phyloP scores from a whole-genome alignment of 768 basidiomycete species.

The Pisolithus microcarpus region DNA sequence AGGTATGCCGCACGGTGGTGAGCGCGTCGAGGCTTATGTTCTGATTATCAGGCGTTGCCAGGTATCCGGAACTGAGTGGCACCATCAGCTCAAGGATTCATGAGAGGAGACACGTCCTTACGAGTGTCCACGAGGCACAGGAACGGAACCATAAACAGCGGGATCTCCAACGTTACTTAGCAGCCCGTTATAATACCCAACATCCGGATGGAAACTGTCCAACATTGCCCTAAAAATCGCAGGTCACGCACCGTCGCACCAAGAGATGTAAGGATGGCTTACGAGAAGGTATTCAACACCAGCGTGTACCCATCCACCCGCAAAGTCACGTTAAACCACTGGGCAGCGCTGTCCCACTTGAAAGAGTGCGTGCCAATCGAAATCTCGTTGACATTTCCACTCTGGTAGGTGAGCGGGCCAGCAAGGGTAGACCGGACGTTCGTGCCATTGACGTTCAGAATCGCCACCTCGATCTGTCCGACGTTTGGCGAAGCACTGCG shows the following conservation, averaged over 20 bases:
- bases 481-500: neutral
- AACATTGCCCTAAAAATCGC: conserved; percentile 1
- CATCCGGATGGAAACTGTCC: conserved; percentile 10
- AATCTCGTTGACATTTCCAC: conserved; percentile 5
- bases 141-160: conserved; percentile 9
- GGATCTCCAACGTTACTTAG: conserved; percentile 3
- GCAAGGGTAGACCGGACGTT: neutral
- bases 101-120: neutral
- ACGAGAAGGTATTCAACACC: conserved; percentile 8
- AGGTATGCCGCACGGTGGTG: conserved; percentile 7
- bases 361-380: conserved; percentile 5
- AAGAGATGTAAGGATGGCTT: neutral
- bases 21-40: conserved; percentile 5
- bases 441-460: conserved; percentile 4
- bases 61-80: conserved; percentile 1
- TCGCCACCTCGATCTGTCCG: conserved; percentile 8
- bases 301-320: conserved; percentile 5
- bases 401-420: conserved; percentile 1
- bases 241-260: neutral
- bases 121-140: conserved; percentile 8
- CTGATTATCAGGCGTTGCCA: neutral
- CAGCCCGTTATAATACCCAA: conserved; percentile 8
- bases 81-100: neutral
- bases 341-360: conserved; percentile 6
- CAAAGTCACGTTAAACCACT: conserved; percentile 12